Conservation (phyloP, 305 asterid genomes). For the Fraxinus sp. region DNA sequence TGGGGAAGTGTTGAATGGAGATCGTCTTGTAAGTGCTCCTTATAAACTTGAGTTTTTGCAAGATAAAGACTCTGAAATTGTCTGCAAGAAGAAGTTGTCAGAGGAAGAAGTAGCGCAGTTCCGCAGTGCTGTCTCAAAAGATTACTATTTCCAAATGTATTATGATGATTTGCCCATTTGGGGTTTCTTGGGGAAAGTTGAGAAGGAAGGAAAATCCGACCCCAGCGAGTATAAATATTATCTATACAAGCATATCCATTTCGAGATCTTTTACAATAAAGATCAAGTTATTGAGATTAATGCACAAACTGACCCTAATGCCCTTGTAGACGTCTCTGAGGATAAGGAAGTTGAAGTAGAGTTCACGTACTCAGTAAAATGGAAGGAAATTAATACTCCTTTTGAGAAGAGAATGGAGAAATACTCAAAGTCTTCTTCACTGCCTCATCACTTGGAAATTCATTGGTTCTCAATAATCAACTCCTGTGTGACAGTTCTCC, state of each 20-base stretch:
- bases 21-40: slow-evolving; percentile 82
- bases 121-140: slow-evolving; percentile 67
- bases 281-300: slow-evolving; percentile 82
- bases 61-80: slow-evolving; percentile 67
- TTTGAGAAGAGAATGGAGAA: slow-evolving; percentile 84
- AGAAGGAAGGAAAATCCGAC: slow-evolving; percentile 73
- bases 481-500: slow-evolving; percentile 84
- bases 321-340: slow-evolving; percentile 68
- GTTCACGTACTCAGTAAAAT: slow-evolving; percentile 62
- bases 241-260: slow-evolving; percentile 72
- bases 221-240: slow-evolving; percentile 70
- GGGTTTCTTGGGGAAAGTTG: slow-evolving; percentile 83
- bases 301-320: slow-evolving; percentile 72
- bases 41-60: slow-evolving; percentile 69
- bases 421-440: slow-evolving; percentile 70
- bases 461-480: slow-evolving; percentile 87
- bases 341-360: slow-evolving; percentile 76
- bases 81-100: slow-evolving; percentile 55
- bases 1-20: slow-evolving; percentile 90
- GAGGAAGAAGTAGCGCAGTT: slow-evolving; percentile 63
- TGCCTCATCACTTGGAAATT: slow-evolving; percentile 77
- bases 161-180: slow-evolving; percentile 88
- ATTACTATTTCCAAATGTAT: slow-evolving; percentile 87
- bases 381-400: slow-evolving; percentile 63
- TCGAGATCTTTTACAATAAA: slow-evolving; percentile 63